Evolutionary conservation across 2,329 filamentous ascomycete genomes (phyloP).

Genomic region (Knoxdaviesia proteae): DNA sequence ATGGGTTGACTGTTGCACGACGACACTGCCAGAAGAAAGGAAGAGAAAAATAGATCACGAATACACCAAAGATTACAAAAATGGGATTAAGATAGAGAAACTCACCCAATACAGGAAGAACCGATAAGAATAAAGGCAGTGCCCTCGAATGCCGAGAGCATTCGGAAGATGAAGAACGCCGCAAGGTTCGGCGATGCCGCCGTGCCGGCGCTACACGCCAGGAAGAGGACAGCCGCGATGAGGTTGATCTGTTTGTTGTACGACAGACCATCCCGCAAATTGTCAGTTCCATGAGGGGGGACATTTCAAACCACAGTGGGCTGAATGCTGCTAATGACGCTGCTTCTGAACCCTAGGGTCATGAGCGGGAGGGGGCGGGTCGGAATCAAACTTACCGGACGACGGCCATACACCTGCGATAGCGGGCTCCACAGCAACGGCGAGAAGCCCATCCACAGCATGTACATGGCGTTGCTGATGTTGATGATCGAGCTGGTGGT

Average conservation of each 20-base stretch:
- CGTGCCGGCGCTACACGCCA: constrained; percentile 48
- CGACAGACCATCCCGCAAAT: too few species aligned
- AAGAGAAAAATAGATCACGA: too few species aligned
- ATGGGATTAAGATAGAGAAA: constrained; percentile 5
- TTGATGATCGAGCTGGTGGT: constrained; percentile 53
- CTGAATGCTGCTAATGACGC: too few species aligned
- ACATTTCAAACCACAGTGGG: too few species aligned
- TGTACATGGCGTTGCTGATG: constrained; percentile 53
- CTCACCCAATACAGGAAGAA: constrained; percentile 41
- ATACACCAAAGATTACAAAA: too few species aligned
- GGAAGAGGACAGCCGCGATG: constrained; percentile 40
- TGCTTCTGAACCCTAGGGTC: too few species aligned
- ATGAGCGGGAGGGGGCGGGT: background rate
- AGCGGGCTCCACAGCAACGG: constrained; percentile 54
- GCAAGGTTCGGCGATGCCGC: constrained; percentile 51
- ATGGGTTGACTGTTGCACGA: too few species aligned
- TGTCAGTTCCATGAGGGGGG: background rate
- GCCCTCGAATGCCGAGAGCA: constrained; percentile 54
- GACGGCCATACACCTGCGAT: constrained; percentile 41
- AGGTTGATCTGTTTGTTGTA: constrained; percentile 16
- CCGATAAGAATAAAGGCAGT: constrained; percentile 57
- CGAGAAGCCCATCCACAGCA: constrained; percentile 51
- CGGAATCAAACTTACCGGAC: constrained; percentile 23
- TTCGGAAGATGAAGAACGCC: constrained; percentile 53
- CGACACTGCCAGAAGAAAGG: too few species aligned